Base-by-base conservation (phyloP, 139 green algal genomes). In the Closterium sp. region DNA sequence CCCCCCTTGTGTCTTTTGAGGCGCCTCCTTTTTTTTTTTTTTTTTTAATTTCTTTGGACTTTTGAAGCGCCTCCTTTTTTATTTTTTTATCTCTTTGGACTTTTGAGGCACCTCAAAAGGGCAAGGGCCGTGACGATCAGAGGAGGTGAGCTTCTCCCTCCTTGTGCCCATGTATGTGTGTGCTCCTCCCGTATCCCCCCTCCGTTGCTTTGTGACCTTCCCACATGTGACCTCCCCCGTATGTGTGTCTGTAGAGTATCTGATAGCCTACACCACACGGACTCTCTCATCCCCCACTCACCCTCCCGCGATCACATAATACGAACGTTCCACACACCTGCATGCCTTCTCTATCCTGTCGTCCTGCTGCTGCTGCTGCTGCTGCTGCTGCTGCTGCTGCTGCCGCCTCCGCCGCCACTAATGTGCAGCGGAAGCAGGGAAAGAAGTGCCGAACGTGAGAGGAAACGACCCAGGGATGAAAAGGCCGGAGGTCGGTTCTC, bases 381-480 rank as follows among this genome's bases (percentile, higher is more conserved):
- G 9, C 10, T 34, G 86, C 31, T 32, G 31, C 31, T 62, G 31
- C 31, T 10, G 86, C 86, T 86, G 17, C 31, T 89, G 31, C 86
- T 62, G 86, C 31, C 19, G 31, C 31, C 19, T 0, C 50, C 70
- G 86, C 31, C 7, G 29, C 29, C 7, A 7, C 30, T 88, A 7
- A 4, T 31, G 34, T 24, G 24, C 89, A 91, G 89, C 32, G 62
- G 89, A 84, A 84, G 32, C 31, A 27, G 19, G 34, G 89, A 92
- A 9, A 30, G 9, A 29, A 73, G 50, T 22, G 17, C 50, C 4
- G 50, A 73, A 73, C 50, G 17, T 73, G 50, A 73, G 50, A 9
- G 50, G 50, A 73, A 73, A 73, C 50, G 50, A 73, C 13, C 13
- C 50, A 73, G 50, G 50, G 50, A 73, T 11, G 89, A 92, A 24